These are phyloP conservation scores for Leccinum boreale DNA, from an alignment of 768 basidiomycete species.

Conservation along the genomic window DNA sequence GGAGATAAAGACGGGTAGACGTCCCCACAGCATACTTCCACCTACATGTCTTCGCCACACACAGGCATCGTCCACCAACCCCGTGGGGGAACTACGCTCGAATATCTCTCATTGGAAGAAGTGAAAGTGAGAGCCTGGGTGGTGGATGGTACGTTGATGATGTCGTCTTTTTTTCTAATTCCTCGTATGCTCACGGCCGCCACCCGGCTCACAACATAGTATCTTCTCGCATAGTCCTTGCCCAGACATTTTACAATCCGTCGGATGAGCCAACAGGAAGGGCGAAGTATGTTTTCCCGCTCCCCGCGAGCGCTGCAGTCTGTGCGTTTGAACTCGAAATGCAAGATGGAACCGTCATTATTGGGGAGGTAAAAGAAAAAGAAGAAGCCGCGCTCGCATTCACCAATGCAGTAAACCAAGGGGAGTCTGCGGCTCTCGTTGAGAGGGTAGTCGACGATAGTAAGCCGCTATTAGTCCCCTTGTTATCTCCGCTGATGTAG, in stretches of 20 bases:
- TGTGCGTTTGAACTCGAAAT: constrained; percentile 52
- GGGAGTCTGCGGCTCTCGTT: constrained; percentile 42
- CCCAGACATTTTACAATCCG: constrained; percentile 41
- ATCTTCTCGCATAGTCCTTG: constrained; percentile 41
- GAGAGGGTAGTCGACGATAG: constrained; percentile 52
- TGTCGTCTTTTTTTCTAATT: constrained; percentile 5
- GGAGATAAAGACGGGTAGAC: constrained; percentile 9
- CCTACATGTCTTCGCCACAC: constrained; percentile 13
- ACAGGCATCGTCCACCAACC: constrained; percentile 34
- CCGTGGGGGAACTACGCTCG: constrained; percentile 17
- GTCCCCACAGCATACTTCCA: constrained; percentile 6
- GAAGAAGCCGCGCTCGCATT: constrained; percentile 39
- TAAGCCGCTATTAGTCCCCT: constrained; percentile 22
- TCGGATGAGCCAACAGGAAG: constrained; percentile 36
- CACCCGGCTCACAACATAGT: constrained; percentile 24
- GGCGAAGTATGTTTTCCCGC: constrained; percentile 57
- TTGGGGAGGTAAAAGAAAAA: constrained; percentile 49
- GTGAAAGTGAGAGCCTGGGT: constrained; percentile 40
- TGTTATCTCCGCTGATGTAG: not conserved
- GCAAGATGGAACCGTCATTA: constrained; percentile 40
- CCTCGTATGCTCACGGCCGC: not conserved
- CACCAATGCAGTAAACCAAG: constrained; percentile 38
- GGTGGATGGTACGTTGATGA: constrained; percentile 36
- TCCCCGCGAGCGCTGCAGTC: constrained; percentile 52
- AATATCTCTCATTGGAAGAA: constrained; percentile 41